Percentiles rank a stretch among this genome's conserved stretches.
Evolutionary conservation across 768 basidiomycete genomes (phyloP).

Genomic region (Dendrothele bispora): DNA sequence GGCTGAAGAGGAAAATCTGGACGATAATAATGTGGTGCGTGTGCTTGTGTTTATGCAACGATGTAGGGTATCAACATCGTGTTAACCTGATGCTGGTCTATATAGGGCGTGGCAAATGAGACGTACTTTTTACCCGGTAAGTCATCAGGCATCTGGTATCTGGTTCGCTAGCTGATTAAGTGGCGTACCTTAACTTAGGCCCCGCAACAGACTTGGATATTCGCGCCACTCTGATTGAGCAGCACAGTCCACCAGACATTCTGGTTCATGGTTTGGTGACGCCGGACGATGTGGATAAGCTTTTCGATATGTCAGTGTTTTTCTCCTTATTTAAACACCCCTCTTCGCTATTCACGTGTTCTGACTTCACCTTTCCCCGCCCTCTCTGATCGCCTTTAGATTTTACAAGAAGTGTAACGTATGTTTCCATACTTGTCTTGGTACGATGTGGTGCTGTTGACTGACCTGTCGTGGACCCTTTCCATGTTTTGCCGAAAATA

Average conservation of each 20-base stretch:
- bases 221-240: slow-evolving; percentile 71
- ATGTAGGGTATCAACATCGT: slow-evolving; percentile 3
- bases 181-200: slow-evolving; percentile 34
- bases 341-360: no score
- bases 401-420: slow-evolving; percentile 75
- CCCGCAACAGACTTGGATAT: slow-evolving; percentile 72
- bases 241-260: slow-evolving; percentile 80
- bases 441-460: no score
- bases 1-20: slow-evolving; percentile 42
- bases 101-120: slow-evolving; percentile 77
- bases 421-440: slow-evolving; percentile 20
- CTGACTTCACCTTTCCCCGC: slow-evolving; percentile 6
- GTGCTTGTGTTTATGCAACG: slow-evolving; percentile 13
- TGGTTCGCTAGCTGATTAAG: neutral
- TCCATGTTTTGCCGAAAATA: no score
- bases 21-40: slow-evolving; percentile 71
- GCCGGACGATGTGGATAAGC: slow-evolving; percentile 73
- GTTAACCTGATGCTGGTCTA: no score
- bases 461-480: no score
- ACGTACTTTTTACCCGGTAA: slow-evolving; percentile 78
- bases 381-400: no score
- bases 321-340: neutral
- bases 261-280: slow-evolving; percentile 78
- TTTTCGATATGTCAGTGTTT: slow-evolving; percentile 76
- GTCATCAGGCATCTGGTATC: slow-evolving; percentile 12